Conservation (phyloP, 164 flowering plant genomes). For the Nelumbo lutea region DNA sequence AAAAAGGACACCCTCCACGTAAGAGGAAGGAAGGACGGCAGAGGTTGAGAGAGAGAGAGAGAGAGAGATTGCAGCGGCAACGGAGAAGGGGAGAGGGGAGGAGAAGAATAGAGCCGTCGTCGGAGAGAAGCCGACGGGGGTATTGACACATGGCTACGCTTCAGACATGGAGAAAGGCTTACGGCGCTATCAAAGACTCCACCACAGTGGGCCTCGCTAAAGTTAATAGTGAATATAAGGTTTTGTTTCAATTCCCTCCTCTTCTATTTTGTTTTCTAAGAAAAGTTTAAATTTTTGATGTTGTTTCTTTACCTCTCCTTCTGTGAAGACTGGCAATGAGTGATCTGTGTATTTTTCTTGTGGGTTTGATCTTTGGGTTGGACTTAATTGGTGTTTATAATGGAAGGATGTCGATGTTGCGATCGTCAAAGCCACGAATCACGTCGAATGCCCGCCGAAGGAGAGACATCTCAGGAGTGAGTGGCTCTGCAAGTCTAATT, state of each 20-base stretch:
- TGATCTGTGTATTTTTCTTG: background rate
- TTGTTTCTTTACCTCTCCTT: background rate
- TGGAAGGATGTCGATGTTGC: slow-evolving; percentile 72
- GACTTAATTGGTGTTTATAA: background rate
- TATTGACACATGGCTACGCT: slow-evolving; percentile 47
- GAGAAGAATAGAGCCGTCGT: background rate
- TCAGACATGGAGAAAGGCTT: slow-evolving; percentile 60
- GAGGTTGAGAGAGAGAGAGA: background rate
- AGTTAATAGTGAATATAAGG: slow-evolving; percentile 81
- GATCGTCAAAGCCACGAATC: slow-evolving; percentile 75
- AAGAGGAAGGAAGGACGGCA: background rate
- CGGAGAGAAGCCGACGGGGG: background rate
- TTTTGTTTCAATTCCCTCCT: background rate
- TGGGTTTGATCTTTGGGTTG: slow-evolving; percentile 5
- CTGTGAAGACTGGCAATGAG: no score
- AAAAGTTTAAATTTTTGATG: background rate
- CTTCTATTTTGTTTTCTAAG: background rate
- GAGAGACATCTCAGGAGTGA: slow-evolving; percentile 68
- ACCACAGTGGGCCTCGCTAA: slow-evolving; percentile 79
- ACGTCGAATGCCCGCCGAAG: slow-evolving; percentile 72
- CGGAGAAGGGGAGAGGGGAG: background rate
- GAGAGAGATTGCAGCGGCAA: no score
- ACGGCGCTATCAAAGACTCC: slow-evolving; percentile 76
- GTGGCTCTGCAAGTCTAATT: slow-evolving; percentile 10
- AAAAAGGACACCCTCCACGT: background rate